Evolutionary conservation across 768 basidiomycete species (phyloP), one percentile per base, ranked within the genome.

Genomic region (Lentinula raphanica): DNA sequence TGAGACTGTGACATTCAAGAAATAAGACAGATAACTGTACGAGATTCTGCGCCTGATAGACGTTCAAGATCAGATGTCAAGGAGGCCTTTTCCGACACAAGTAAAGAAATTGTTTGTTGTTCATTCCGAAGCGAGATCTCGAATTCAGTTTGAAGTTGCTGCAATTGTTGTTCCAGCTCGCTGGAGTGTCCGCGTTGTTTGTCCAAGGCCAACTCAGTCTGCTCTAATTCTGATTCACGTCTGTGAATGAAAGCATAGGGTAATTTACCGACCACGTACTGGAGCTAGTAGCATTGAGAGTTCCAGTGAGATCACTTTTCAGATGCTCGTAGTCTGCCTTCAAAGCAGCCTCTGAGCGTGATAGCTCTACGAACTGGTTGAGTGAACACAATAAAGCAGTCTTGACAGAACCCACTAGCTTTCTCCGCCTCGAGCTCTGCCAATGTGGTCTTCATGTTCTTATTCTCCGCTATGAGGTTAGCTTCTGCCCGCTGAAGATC

Each of bases 51-150:
- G 48, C 75, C 79, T 44, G 83, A 81, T 46, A 87, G 66, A 51
- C 79, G 79, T 61, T 86, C 78, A 40, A 88, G 67, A 40, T 85
- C 81, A n/a, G 79, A 67, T 15, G 75, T 72, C 35, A 90, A 74
- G 19, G 79, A 75, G 6, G 82, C 79, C 69, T 89, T 90, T 65
- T 90, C 89, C 2, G 84, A 79, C 19, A 92, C 89, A 13, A 94
- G 76, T n/a, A 88, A 68, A 46, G 86, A 77, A 58, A 94, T 90
- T 0, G 88, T 89, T 64, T 85, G 85, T 59, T 83, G 84, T 63
- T 88, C 86, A 63, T 79, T 86, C 62, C 81, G 76, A 39, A 74
- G 66, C 27, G 66, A 59, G 1, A 62, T 60, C 53, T 75, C 75
- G 45, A 69, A 72, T 55, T 77, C 72, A 9, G 61, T 58, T 50